A percentile compares a stretch with the other conserved stretches of the same genome.
Conservation (phyloP, 2,329 filamentous ascomycete genomes). For the Trichoderma pleuroti region DNA sequence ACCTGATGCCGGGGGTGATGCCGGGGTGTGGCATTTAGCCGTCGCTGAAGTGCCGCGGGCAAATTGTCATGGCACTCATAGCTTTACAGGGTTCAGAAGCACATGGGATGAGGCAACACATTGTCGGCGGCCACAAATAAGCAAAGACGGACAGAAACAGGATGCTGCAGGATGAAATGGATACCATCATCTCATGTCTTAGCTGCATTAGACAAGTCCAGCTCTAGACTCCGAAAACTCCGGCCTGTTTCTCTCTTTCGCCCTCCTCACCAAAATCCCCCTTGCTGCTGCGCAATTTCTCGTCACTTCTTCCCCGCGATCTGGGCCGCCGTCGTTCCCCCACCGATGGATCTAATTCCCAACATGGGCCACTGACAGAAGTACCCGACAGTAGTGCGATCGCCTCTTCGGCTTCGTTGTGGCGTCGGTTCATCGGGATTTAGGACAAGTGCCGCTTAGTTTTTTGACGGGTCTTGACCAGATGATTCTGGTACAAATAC, state of each 20-base stretch:
- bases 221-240: neutral
- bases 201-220: neutral
- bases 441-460: neutral
- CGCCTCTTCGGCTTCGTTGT: neutral
- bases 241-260: neutral
- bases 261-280: neutral
- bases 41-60: neutral
- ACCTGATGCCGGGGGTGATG: neutral
- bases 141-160: neutral
- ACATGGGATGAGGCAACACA: neutral
- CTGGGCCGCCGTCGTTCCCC: neutral
- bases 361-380: neutral
- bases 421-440: neutral
- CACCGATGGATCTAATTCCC: neutral
- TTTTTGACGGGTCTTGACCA: neutral
- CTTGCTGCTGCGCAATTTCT: neutral
- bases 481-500: neutral
- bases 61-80: neutral
- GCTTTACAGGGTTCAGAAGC: neutral
- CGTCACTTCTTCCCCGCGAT: conserved; percentile 11
- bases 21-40: conserved; percentile 6
- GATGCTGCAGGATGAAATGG: neutral
- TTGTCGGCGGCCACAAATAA: too few relatives aligned
- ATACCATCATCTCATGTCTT: neutral
- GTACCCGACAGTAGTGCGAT: conserved; percentile 1